Evolutionary conservation across 306 rosid species (phyloP), one percentile per base, ranked within the genome.

Genomic region (Begonia fuchsioides): DNA sequence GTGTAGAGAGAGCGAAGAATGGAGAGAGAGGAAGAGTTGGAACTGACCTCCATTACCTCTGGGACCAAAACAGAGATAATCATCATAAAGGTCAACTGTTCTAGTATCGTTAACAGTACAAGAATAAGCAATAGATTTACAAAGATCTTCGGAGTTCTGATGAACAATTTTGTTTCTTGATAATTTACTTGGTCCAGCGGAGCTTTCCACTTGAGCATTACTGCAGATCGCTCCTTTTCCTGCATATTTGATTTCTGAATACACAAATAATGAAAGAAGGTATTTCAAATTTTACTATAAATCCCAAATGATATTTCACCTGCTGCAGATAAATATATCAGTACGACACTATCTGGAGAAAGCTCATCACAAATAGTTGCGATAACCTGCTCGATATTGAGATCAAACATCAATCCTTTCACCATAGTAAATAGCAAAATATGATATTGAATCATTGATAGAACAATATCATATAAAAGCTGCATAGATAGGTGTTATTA

Each of bases 341-440:
- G 87, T 69, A 82, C 77, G 17, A 92, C 58, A 62, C 96, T 61
- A 72, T 92, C 96, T 47, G 80, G 72, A 44, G 80, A 87, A 38
- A 92, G 94, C 67, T 92, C 96, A 79, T 92, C 96, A 47, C 93
- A 92, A 67, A 86, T 74, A 57, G 96, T 86, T 10, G 98, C 98
- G 88, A 92, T 60, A 68, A 86, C 87, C 98, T 92, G 78, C 46
- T 43, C 14, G 59, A 32, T 51, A 13, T 32, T 26, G 43, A 49
- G 14, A 39, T 5, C 41, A 32, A 46, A 47, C 12, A 41, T 9
- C n/a, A 17, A 47, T 35, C 19, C n/a, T 47, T 15, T 1, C 35
- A 43, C 11, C 10, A 13, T 12, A 9, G 13, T 18, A 17, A 43
- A 12, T 14, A 43, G 35, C n/a, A 26, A 26, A 26, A 26, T 5